A percentile compares a stretch with the other conserved stretches of the same genome.
These are phyloP conservation scores for Adiantum capillusveneris DNA, from an alignment of 75 land plant genomes.

Conservation along the genomic window DNA sequence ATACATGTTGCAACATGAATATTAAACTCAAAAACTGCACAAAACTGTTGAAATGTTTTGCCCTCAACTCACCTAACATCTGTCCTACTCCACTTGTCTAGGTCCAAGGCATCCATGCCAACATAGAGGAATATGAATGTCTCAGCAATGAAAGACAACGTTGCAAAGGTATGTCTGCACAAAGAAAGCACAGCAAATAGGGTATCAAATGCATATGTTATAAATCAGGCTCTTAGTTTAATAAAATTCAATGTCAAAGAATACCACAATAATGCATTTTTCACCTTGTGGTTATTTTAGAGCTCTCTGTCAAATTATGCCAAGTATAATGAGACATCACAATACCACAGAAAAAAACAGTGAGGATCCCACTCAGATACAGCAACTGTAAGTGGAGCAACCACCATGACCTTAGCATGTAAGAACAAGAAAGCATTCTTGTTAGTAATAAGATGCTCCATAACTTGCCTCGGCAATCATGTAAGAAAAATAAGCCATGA, in stretches of 20 bases:
- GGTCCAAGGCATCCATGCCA: conserved; percentile 89
- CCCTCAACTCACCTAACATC: conserved; percentile 39
- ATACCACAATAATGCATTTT: not conserved
- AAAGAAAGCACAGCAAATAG: not conserved
- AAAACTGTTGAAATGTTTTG: too few species aligned
- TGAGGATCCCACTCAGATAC: conserved; percentile 33
- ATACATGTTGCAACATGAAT: too few species aligned
- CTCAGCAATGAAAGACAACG: conserved; percentile 86
- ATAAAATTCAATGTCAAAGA: not conserved
- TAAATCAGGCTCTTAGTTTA: not conserved
- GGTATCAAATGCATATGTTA: not conserved
- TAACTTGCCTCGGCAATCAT: conserved; percentile 20
- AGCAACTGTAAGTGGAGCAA: conserved; percentile 16
- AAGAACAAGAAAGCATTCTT: not conserved
- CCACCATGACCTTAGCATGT: conserved; percentile 3
- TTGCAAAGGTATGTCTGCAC: conserved; percentile 71
- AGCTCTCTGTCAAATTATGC: conserved; percentile 31
- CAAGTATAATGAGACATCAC: conserved; percentile 43
- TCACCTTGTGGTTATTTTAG: conserved; percentile 25
- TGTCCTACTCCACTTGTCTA: conserved; percentile 68
- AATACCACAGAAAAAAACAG: conserved; percentile 39
- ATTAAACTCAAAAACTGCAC: too few species aligned
- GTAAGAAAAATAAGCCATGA: conserved; percentile 35
- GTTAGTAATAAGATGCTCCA: not conserved
- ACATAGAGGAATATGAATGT: conserved; percentile 81